Base-by-base conservation (phyloP, 2,329 filamentous ascomycete species). In the Fusarium dimerum region DNA sequence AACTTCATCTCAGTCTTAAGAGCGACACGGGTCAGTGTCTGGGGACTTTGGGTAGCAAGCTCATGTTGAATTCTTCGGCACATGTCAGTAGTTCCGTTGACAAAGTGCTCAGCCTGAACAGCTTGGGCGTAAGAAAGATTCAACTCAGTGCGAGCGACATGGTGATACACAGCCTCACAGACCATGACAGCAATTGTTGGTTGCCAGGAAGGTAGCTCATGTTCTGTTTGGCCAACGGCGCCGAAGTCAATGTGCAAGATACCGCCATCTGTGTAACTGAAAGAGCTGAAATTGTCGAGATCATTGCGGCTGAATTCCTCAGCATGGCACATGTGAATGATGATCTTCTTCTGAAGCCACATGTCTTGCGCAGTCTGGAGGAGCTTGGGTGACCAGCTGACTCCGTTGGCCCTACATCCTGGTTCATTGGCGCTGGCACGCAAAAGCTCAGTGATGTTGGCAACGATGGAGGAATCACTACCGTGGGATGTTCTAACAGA, bases 31-130 rank as follows among this genome's bases (percentile, higher is more conserved):
- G 42, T 44, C 13, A 54, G 43, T 10, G 26, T 17, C 43, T 54
- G 54, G 3, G 48, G 34, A 42, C 43, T 48, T 16, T 51, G 47
- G 5, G 42, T 47, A 3, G 51, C 47, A 11, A 56, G 45, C 43
- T 56, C 54, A 18, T 54, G 49, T 20, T 56, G 44, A 13, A 56
- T 53, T 12, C 54, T 51, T 34, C 51, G 50, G 7, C 51, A 56
- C 20, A 56, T 20, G 18, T 16, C 10, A 5, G 36, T 42, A 3
- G 51, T 48, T 17, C 39, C 51, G 16, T 54, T 45, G 9, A 56
- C 44, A 20, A 56, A 48, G 29, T 56, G 54, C 41, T 56, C 54
- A 6, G 54, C 54, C 39, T 56, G 54, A 12, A 56, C 32, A 16
- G 51, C 48, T 16, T 52, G 47, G 16, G 43, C 45, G 17, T 54